Evolutionary conservation across 306 rosid genomes (phyloP).

Genomic region (Vigna mungo): DNA sequence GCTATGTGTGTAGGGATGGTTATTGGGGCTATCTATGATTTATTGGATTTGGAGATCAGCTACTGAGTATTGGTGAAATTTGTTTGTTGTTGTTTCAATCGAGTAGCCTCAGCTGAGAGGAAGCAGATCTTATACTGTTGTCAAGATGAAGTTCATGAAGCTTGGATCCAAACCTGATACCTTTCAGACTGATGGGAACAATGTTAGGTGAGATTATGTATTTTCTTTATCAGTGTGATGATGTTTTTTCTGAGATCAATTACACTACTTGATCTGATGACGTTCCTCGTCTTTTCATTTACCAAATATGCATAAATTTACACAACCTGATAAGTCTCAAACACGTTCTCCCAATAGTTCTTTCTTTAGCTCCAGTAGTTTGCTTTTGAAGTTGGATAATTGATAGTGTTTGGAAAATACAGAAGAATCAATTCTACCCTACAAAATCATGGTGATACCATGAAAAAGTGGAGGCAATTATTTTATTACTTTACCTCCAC

Average conservation of each 20-base stretch:
- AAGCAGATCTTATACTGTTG: slow-evolving; percentile 59
- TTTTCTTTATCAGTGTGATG: slow-evolving; percentile 33
- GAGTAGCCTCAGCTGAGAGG: slow-evolving; percentile 30
- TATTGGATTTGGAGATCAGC: slow-evolving; percentile 48
- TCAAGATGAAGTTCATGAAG: slow-evolving; percentile 97
- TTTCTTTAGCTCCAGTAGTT: not conserved
- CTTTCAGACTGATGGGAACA: slow-evolving; percentile 80
- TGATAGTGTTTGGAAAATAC: not conserved
- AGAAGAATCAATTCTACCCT: not conserved
- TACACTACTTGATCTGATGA: not conserved
- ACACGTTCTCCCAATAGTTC: slow-evolving; percentile 3
- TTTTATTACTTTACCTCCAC: not conserved
- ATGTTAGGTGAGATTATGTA: slow-evolving; percentile 75
- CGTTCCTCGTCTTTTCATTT: not conserved
- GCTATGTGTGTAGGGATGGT: slow-evolving; percentile 43
- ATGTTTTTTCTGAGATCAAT: slow-evolving; percentile 6
- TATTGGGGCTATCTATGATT: slow-evolving; percentile 41
- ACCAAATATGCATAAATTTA: not conserved
- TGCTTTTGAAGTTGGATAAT: not conserved
- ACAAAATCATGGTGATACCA: not conserved
- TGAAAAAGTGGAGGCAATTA: not conserved
- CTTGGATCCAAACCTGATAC: slow-evolving; percentile 98
- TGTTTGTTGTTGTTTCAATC: slow-evolving; percentile 19
- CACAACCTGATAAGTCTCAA: not conserved
- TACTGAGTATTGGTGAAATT: slow-evolving; percentile 46